phyloP scores from a whole-genome alignment of 2,329 filamentous ascomycete species.

The Monosporascus sp. region DNA sequence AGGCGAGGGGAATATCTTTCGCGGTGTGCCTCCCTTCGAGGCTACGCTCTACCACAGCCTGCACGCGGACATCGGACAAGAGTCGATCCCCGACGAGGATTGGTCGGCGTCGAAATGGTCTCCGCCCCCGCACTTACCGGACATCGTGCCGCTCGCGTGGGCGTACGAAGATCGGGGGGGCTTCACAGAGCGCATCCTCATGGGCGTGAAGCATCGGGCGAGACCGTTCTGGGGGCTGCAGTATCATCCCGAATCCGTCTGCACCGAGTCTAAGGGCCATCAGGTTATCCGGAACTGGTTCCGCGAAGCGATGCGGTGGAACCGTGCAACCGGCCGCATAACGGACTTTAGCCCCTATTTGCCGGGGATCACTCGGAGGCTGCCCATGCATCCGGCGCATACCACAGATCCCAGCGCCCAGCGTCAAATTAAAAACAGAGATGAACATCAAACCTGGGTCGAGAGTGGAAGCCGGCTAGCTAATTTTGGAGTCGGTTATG shows the following conservation, averaged over 20 bases:
- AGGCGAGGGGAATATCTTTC: constrained; percentile 57
- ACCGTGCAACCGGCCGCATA: constrained; percentile 6
- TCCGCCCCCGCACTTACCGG: constrained; percentile 27
- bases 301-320: constrained; percentile 57
- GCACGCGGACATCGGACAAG: constrained; percentile 49
- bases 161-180: constrained; percentile 39
- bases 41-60: constrained; percentile 75
- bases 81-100: constrained; percentile 26
- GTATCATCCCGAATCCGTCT: constrained; percentile 86
- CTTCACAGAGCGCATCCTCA: constrained; percentile 54
- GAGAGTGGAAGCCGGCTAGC: constrained; percentile 20
- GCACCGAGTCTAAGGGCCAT: constrained; percentile 64
- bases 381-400: constrained; percentile 2
- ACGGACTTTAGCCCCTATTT: background rate
- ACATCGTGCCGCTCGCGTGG: constrained; percentile 59
- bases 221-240: constrained; percentile 84
- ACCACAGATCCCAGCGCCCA: background rate
- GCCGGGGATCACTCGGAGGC: constrained; percentile 1
- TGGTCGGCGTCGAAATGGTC: constrained; percentile 38
- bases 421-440: background rate
- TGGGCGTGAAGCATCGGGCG: constrained; percentile 63
- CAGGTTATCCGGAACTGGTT: constrained; percentile 73
- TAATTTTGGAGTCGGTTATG: constrained; percentile 20
- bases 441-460: constrained; percentile 13
- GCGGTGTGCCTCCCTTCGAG: constrained; percentile 50